Evolutionary conservation across 495 filamentous ascomycete species (phyloP).

Genomic region (Cercophora newfieldiana): DNA sequence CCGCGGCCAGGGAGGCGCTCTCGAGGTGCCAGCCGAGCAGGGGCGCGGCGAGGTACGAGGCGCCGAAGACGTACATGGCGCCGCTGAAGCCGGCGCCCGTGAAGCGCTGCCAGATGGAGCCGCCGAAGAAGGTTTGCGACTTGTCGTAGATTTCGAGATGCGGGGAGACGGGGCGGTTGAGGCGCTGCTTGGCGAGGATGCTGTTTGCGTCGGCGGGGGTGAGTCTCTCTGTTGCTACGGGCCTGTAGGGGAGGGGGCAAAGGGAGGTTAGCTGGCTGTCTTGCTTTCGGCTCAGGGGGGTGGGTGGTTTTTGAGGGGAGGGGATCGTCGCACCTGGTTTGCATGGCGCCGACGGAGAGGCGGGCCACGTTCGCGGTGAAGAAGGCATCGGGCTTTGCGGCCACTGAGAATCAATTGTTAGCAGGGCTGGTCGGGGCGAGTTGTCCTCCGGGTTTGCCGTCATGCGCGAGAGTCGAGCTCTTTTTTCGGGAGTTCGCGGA

Average conservation of each 20-base stretch:
- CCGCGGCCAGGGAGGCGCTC: conserved; percentile 72
- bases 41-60: conserved; percentile 81
- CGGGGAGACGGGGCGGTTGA: conserved; percentile 78
- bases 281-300: not conserved
- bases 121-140: conserved; percentile 79
- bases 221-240: conserved; percentile 60
- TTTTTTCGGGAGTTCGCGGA: not conserved
- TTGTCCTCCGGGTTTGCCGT: not conserved
- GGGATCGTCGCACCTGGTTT: conserved; percentile 30
- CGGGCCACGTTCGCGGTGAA: conserved; percentile 37
- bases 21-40: conserved; percentile 83
- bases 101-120: conserved; percentile 73
- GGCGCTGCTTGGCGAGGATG: conserved; percentile 84
- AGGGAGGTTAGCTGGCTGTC: not conserved
- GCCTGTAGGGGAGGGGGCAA: conserved; percentile 35
- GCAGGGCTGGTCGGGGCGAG: not conserved
- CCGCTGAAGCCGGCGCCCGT: conserved; percentile 73
- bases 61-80: conserved; percentile 77
- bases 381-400: conserved; percentile 33
- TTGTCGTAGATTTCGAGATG: conserved; percentile 88
- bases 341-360: conserved; percentile 25
- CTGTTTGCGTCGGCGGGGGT: conserved; percentile 58
- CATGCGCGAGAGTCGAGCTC: not conserved
- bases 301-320: not conserved
- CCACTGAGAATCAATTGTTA: conserved; percentile 20